Base-by-base conservation (phyloP, 345 rosid genomes). In the Rhizophora apiculata region DNA sequence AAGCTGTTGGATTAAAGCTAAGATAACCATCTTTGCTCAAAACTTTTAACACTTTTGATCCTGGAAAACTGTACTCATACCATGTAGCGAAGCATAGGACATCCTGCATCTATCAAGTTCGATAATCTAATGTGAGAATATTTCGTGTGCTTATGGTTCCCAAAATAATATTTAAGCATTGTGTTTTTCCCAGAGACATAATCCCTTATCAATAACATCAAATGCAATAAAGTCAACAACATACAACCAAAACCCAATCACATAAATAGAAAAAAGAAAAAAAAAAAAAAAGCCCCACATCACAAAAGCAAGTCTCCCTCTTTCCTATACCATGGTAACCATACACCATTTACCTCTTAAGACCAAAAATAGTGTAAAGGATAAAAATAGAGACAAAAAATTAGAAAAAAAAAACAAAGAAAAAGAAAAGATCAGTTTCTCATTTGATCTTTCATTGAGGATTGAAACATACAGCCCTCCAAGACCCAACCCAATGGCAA, bases 291-390 rank as follows among this genome's bases (percentile, higher is more conserved):
- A 31, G 32, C 52, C 64, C 68, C 68, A 65, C 69, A 78, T 72
- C 81, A 72, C 70, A 67, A 78, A 46, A 74, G 60, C 64, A 72
- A 52, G 78, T 76, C 82, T 78, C 86, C 87, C 86, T 71, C 81
- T 77, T 75, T 78, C 36, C 73, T 73, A 72, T 81, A 80, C 81
- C 82, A 79, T 69, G 82, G 75, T 79, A 79, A 78, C 84, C 74
- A 74, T 15, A 26, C 34, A 58, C 67, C 43, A 24, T 49, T 49
- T 48, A 57, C 65, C 68, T 68, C 53, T 43, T 6, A 58, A 72
- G 74, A 60, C 61, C 34, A n/a, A 36, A 72, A 76, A 55, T 22
- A 22, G 60, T 55, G 57, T 70, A 59, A 51, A 39, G 62, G 65
- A 22, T 59, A 24, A 29, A 34, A 34, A 26, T 24, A 2, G 19